Evolutionary conservation across 2,329 filamentous ascomycete genomes (phyloP), one percentile per base, ranked within the genome.

Genomic region (Verticillium albo-atrum): DNA sequence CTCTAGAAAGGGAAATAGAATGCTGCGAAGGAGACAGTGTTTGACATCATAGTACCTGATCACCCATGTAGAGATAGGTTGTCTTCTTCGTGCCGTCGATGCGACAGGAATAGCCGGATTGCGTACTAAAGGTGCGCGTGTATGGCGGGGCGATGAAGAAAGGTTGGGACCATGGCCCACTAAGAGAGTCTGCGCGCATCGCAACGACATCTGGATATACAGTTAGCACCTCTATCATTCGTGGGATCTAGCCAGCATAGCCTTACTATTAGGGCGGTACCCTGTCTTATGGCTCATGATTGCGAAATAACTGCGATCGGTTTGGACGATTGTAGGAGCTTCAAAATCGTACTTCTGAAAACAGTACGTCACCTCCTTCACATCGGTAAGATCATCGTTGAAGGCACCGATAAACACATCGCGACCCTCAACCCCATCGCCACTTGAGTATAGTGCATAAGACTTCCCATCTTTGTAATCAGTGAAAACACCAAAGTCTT

Each of bases 211-310:
- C 30, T 32, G n/a, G 30, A 10, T 3, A 32, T 10, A 32, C 14
- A 12, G 14, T 32, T 9, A 32, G 30, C 30, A 10, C 30, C 9
- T 3, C 9, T 32, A 3, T 32, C 14, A 9, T 6, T 6, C 30
- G 3, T 32, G 30, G n/a, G n/a, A n/a, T 32, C 30, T 10, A 12
- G 9, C 5, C 1, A 10, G 30, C 9, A 32, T 32, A 9, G 30
- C 2, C 30, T 32, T 12, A 32, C 30, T 86, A 56, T 86, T 86
- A 1, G 84, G 83, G 17, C 83, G 74, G 58, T 86, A 87, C 0
- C 84, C 84, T 0, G 83, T 87, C 73, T 86, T 87, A 62, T 86
- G 83, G 63, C 81, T 84, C 83, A 86, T 86, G 32, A 87, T 65
- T 0, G 82, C 81, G 64, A 81, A 86, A 64, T 87, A 87, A 63